Base-by-base conservation (phyloP, 257 asterid genomes). In the Ilex asprella region DNA sequence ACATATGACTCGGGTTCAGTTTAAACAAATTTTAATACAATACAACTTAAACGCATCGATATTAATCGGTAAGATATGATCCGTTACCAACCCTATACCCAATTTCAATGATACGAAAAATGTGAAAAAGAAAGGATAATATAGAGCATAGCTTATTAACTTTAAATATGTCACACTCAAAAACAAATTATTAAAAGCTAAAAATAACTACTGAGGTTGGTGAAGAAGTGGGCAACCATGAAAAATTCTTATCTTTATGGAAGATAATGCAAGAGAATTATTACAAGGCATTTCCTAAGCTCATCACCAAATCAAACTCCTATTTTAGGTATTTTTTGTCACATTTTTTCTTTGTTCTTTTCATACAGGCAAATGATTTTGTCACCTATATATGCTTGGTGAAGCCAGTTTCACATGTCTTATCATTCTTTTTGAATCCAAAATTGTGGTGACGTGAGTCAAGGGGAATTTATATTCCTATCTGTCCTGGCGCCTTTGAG, bases 401-500 rank as follows among this genome's bases (percentile, higher is more conserved):
- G 52, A 70, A 70, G 70, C 63, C 31, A 47, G 41, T 53, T 46
- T 70, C 73, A 75, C 73, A 58, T 58, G 73, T 52, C 41, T 57
- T 11, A 46, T 8, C 53, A 35, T 71, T 16, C 16, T 46, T 56
- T 59, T 51, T 44, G 58, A 63, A 73, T 58, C 65, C 56, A 56
- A 67, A 78, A 76, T 56, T 56, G 55, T 73, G 70, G 73, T 56
- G 41, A 44, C 69, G 64, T 73, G 62, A 60, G 67, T 59, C 67
- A 35, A 70, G 70, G 67, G 67, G 77, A 60, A 66, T 66, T 52
- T 62, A 76, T 62, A 56, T 75, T 61, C 74, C 59, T 51, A 39
- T 67, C 59, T 73, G 46, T 69, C 60, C 53, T 70, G 64, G 66
- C 70, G 73, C 69, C 66, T 69, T 44, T 55, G 56, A 72, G 76